A percentile compares a stretch with the other conserved stretches of the same genome.
These are phyloP conservation scores for Somion occarium DNA, from an alignment of 1,284 basidiomycete genomes.

Conservation along the genomic window DNA sequence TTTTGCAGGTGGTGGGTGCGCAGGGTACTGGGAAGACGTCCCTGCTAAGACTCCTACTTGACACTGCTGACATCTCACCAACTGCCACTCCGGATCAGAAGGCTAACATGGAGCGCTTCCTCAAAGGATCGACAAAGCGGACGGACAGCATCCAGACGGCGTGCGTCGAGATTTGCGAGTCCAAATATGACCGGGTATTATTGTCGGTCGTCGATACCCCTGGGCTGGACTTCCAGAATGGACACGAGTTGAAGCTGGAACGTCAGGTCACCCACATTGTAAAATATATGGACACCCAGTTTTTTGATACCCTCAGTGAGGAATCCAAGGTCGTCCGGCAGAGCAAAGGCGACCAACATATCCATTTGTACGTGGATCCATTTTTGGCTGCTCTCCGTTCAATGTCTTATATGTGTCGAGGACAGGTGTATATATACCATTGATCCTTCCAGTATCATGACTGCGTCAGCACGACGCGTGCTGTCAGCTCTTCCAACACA, in stretches of 20 bases:
- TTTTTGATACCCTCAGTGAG: slow-evolving; percentile 79
- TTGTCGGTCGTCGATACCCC: slow-evolving; percentile 80
- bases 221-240: slow-evolving; percentile 67
- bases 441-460: slow-evolving; percentile 68
- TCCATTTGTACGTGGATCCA: slow-evolving; percentile 65
- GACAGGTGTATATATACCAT: slow-evolving; percentile 76
- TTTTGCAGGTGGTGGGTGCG: slow-evolving; percentile 64
- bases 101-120: slow-evolving; percentile 53
- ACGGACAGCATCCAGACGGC: slow-evolving; percentile 62
- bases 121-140: slow-evolving; percentile 49
- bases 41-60: slow-evolving; percentile 60
- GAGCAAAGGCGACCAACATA: slow-evolving; percentile 79
- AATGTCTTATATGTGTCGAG: slow-evolving; percentile 4
- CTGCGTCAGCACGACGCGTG: slow-evolving; percentile 42
- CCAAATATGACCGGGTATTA: slow-evolving; percentile 66
- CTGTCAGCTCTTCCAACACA: slow-evolving; percentile 41
- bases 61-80: slow-evolving; percentile 74
- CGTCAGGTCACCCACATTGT: slow-evolving; percentile 66
- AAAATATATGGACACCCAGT: slow-evolving; percentile 72
- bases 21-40: slow-evolving; percentile 78
- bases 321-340: slow-evolving; percentile 81
- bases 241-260: slow-evolving; percentile 71
- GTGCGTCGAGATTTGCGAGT: slow-evolving; percentile 75
- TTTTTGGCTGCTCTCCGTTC: too few relatives aligned
- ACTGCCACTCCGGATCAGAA: slow-evolving; percentile 65